Base-by-base conservation (phyloP, 495 filamentous ascomycete genomes). In the Hypoxylon lenormandii region DNA sequence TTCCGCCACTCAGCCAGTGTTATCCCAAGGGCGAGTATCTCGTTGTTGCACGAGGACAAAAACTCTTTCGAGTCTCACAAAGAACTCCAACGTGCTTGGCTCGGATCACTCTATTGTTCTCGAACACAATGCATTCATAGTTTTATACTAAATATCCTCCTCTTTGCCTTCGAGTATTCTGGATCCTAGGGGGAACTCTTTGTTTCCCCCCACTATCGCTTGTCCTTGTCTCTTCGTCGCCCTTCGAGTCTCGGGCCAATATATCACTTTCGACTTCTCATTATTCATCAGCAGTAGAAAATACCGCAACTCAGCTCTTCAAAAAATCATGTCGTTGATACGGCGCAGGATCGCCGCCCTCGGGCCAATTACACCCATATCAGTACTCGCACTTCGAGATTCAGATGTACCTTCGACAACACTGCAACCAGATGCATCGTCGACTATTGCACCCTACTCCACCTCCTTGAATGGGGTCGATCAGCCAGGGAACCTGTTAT, bases 381-480 rank as follows among this genome's bases (percentile, higher is more conserved):
- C 72, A 11, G 70, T 72, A 68, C 51, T 76, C 4, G 72, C 65
- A 43, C 55, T 72, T 53, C 68, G 74, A 33, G 72, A 72, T 37
- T 55, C 56, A 48, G 62, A 66, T 42, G 43, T n/a, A 21, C 46
- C 66, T 26, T 68, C 72, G 11, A 40, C 16, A 63, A 60, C 62
- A 42, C n/a, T 50, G 19, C 55, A 49, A 50, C 63, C 60, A 26
- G 64, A 74, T 50, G 54, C 55, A 1, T 23, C 18, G 45, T 65
- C 75, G 1, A 82, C 80, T 30, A 82, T 87, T 19, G 77, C 78
- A 4, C 80, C 80, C 6, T 87, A 79, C 70, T 72, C 77, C 50
- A 82, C 79, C 0, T 79, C 75, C 12, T 74, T 87, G 22, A 82
- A 81, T 38, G 85, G 85, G 12, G 83, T 87, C 58, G 81, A 86